Conservation (phyloP, 2,329 filamentous ascomycete species). For the Metarhizium humberi region DNA sequence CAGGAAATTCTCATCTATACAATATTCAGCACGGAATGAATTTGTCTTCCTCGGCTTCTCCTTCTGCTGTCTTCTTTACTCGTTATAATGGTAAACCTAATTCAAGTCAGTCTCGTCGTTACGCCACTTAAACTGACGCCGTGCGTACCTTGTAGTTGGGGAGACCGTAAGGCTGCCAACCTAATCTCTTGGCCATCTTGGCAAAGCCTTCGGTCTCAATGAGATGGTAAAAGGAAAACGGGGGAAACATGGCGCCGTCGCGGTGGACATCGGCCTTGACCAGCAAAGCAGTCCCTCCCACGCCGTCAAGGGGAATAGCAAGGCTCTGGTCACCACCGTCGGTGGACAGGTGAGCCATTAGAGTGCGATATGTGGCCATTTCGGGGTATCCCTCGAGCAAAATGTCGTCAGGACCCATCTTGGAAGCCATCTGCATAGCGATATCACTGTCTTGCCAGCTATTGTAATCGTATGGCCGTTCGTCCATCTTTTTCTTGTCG, state of each 20-base stretch:
- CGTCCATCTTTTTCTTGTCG: constrained; percentile 58
- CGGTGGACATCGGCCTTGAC: constrained; percentile 96
- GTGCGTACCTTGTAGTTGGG: constrained; percentile 86
- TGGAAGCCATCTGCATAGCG: constrained; percentile 63
- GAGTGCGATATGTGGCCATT: constrained; percentile 79
- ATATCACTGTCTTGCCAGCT: constrained; percentile 88
- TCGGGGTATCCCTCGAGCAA: constrained; percentile 88
- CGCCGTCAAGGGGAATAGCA: constrained; percentile 76
- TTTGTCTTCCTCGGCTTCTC: neutral
- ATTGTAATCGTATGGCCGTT: constrained; percentile 93
- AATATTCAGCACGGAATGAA: neutral
- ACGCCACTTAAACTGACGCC: no score
- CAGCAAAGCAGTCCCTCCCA: constrained; percentile 83
- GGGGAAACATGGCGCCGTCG: constrained; percentile 96
- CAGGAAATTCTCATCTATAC: neutral
- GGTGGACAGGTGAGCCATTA: constrained; percentile 78
- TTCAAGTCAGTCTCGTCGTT: constrained; percentile 1
- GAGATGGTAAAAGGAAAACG: constrained; percentile 91
- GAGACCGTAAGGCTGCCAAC: constrained; percentile 78
- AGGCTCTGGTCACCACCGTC: constrained; percentile 46
- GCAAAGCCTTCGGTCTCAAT: constrained; percentile 98
- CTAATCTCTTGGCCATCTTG: constrained; percentile 86
- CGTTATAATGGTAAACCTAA: constrained; percentile 84
- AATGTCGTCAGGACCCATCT: constrained; percentile 87
- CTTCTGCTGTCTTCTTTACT: constrained; percentile 39